Percentiles rank a stretch among this genome's conserved stretches.
Evolutionary conservation across 2,329 filamentous ascomycete species (phyloP).

Genomic region (Periconia macrospinosa): DNA sequence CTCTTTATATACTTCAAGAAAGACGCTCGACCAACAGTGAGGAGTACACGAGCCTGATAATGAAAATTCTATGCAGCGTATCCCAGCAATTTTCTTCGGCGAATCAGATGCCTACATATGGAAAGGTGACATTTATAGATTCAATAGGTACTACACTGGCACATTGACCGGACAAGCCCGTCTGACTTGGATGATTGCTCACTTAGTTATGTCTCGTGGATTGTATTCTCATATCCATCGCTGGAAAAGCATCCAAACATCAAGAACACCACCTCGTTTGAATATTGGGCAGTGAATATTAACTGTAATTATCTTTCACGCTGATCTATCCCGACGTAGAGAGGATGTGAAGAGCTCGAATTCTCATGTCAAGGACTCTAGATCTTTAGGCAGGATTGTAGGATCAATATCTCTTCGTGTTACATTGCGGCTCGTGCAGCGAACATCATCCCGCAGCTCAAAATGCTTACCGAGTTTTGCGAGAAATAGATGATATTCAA

Average conservation of each 20-base stretch:
- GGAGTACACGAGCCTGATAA: background rate
- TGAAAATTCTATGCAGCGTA: background rate
- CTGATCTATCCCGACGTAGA: background rate
- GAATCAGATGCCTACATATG: background rate
- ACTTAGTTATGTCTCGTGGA: no score
- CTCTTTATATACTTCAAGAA: background rate
- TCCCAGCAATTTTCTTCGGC: background rate
- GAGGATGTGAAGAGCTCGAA: background rate
- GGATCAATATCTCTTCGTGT: background rate
- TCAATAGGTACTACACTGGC: no score
- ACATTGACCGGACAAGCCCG: no score
- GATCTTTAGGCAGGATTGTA: background rate
- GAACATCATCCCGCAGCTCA: background rate
- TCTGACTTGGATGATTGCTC: no score
- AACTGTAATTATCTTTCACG: no score
- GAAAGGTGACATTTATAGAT: no score
- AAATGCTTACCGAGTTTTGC: background rate
- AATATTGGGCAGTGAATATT: no score
- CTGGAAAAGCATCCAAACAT: no score
- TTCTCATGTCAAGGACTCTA: background rate
- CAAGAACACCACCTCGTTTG: no score
- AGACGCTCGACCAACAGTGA: background rate
- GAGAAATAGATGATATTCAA: background rate
- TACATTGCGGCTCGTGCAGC: constrained; percentile 1
- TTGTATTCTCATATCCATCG: no score